Percentiles rank a stretch among this genome's conserved stretches.
phyloP scores from a whole-genome alignment of 345 rosid genomes.

The Rhodomyrtus tomentosa region DNA sequence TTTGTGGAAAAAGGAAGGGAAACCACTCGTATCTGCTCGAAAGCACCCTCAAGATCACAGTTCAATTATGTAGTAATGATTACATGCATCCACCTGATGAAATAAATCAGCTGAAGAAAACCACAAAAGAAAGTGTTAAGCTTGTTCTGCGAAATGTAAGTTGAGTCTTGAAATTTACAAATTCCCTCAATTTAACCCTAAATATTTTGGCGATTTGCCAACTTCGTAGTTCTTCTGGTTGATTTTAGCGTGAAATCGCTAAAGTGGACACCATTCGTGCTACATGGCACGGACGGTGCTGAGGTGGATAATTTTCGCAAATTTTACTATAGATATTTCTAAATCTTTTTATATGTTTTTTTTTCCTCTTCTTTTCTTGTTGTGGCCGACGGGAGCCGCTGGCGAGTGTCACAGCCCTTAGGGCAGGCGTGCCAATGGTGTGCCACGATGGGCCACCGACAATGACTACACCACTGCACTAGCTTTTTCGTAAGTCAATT shows the following conservation, averaged over 20 bases:
- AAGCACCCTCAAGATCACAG: neutral
- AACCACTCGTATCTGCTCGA: neutral
- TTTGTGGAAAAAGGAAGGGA: neutral
- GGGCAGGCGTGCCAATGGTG: fast-evolving
- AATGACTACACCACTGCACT: fast-evolving
- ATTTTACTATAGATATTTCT: neutral
- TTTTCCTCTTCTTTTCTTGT: too few relatives aligned
- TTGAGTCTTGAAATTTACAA: fast-evolving
- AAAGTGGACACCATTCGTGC: fast-evolving
- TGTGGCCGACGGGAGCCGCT: fast-evolving
- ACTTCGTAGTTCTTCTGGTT: fast-evolving
- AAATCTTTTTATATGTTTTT: neutral
- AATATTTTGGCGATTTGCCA: fast-evolving
- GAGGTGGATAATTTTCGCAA: fast-evolving
- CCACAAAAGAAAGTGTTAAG: neutral
- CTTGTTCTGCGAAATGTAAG: neutral
- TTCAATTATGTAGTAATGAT: neutral
- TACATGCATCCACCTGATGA: neutral
- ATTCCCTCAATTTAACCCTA: fast-evolving
- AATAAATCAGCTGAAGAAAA: neutral
- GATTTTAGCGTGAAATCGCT: neutral
- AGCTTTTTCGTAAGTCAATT: fast-evolving
- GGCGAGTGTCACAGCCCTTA: fast-evolving
- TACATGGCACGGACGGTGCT: fast-evolving
- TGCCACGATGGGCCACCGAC: fast-evolving